These are phyloP conservation scores for Cladobotryum protrusum DNA, from an alignment of 2,329 filamentous ascomycete genomes.

Conservation along the genomic window DNA sequence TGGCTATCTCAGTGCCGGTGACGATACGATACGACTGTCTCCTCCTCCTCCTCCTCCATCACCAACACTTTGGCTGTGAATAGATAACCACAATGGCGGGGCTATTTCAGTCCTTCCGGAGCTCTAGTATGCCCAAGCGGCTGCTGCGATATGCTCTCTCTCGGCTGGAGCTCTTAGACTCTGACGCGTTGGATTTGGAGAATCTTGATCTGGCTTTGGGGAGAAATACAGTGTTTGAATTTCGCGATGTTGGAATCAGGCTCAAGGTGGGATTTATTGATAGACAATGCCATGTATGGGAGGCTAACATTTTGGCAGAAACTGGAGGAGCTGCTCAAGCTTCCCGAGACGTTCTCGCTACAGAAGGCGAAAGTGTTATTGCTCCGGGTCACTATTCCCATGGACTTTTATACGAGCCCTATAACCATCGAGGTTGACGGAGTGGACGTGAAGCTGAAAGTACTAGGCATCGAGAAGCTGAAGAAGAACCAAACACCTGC, in stretches of 20 bases:
- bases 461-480: conserved; percentile 32
- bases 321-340: conserved; percentile 65
- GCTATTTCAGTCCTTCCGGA: conserved; percentile 59
- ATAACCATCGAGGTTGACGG: conserved; percentile 79
- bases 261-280: conserved; percentile 52
- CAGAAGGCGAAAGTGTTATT: conserved; percentile 68
- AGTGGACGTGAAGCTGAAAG: conserved; percentile 62
- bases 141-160: conserved; percentile 81
- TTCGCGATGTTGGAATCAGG: conserved; percentile 78
- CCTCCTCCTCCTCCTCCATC: background rate
- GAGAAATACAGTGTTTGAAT: conserved; percentile 73
- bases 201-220: conserved; percentile 80
- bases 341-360: conserved; percentile 67
- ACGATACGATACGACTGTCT: conserved; percentile 4
- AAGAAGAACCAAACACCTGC: conserved; percentile 37
- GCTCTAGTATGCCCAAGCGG: conserved; percentile 78
- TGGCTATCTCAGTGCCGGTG: conserved; percentile 7
- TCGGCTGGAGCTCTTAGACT: conserved; percentile 79
- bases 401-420: conserved; percentile 79
- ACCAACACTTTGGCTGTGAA: background rate
- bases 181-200: conserved; percentile 77
- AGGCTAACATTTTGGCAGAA: conserved; percentile 48
- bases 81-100: conserved; percentile 53
- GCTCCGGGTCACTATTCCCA: conserved; percentile 75
- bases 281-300: conserved; percentile 16